Evolutionary conservation across 1,284 basidiomycete species (phyloP), one percentile per base, ranked within the genome.

Genomic region (Ceratobasidium sp.): DNA sequence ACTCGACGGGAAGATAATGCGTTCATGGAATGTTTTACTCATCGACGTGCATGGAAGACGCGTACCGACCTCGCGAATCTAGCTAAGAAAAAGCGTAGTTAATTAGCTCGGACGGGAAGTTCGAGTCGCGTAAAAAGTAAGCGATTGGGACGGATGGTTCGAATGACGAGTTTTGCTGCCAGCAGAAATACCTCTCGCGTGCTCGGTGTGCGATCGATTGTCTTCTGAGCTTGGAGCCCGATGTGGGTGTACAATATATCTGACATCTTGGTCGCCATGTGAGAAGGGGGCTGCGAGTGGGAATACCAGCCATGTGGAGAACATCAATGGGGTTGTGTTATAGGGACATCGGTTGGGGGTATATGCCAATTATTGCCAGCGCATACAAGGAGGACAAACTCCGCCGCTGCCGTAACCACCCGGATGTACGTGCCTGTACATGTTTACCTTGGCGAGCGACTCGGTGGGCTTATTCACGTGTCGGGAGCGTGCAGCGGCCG

Each of bases 331-430:
- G 33, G 33, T 33, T 33, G 33, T 33, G 33, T 33, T 33, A 33
- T 33, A 33, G 33, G 33, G 33, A 33, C 33, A 33, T 33, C 33
- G 33, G 33, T 33, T 33, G 33, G 33, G 33, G 33, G 33, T 33
- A 33, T 33, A 33, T 33, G 33, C 33, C 33, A 33, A 33, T 33
- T 33, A 33, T 33, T 44, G 44, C 60, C 60, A 75, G 60, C 53
- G 53, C 69, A 71, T 33, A 71, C 53, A 70, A 33, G 33, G 33
- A 33, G 33, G 33, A 33, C 51, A 75, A 75, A 75, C 72, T 75
- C 72, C 72, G 72, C 72, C 60, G 72, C 60, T 75, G 72, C 72
- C 72, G 72, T 75, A 75, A 75, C n/a, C 23, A 51, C 15, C 23
- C 66, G 4, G 12, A 13, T 18, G 46, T 18, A 33, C 33, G 33